Percentiles rank a stretch among this genome's conserved stretches.
Evolutionary conservation across 805 yeast species (phyloP).

Genomic region (Candida caryicola): DNA sequence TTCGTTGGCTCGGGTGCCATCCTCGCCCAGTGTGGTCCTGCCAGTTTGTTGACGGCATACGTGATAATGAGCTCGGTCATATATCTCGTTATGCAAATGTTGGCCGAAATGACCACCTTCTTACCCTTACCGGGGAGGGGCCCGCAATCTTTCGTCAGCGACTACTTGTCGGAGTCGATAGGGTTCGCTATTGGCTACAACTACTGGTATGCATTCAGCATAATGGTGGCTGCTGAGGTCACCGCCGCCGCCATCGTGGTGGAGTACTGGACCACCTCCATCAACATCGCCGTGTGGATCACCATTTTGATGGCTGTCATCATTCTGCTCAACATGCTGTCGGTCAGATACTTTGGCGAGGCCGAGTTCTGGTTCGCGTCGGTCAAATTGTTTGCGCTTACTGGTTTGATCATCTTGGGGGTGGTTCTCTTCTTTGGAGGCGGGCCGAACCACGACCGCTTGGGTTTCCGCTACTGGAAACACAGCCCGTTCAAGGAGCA

Average conservation of each 20-base stretch:
- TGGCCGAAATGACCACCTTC: slow-evolving; percentile 34
- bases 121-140: slow-evolving; percentile 36
- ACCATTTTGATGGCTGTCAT: slow-evolving; percentile 28
- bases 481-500: slow-evolving; percentile 41
- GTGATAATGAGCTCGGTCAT: slow-evolving; percentile 19
- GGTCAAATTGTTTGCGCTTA: slow-evolving; percentile 29
- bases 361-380: slow-evolving; percentile 36
- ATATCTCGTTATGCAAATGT: slow-evolving; percentile 30
- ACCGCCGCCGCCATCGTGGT: slow-evolving; percentile 43
- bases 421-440: slow-evolving; percentile 39
- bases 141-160: slow-evolving; percentile 29
- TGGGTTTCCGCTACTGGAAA: slow-evolving; percentile 47
- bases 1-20: slow-evolving; percentile 28
- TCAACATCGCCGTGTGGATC: slow-evolving; percentile 40
- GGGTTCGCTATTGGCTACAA: slow-evolving; percentile 36
- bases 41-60: slow-evolving; percentile 16
- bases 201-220: slow-evolving; percentile 33
- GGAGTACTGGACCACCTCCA: slow-evolving; percentile 32
- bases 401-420: slow-evolving; percentile 33
- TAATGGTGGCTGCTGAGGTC: slow-evolving; percentile 35
- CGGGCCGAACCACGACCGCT: slow-evolving; percentile 36
- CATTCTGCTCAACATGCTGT: slow-evolving; percentile 25
- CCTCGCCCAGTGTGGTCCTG: slow-evolving; percentile 19
- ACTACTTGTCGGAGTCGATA: slow-evolving; percentile 26
- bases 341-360: slow-evolving; percentile 36